Evolutionary conservation across 352 stramenopile species (phyloP), one percentile per base, ranked within the genome.

Genomic region (Blastocystis sp.): DNA sequence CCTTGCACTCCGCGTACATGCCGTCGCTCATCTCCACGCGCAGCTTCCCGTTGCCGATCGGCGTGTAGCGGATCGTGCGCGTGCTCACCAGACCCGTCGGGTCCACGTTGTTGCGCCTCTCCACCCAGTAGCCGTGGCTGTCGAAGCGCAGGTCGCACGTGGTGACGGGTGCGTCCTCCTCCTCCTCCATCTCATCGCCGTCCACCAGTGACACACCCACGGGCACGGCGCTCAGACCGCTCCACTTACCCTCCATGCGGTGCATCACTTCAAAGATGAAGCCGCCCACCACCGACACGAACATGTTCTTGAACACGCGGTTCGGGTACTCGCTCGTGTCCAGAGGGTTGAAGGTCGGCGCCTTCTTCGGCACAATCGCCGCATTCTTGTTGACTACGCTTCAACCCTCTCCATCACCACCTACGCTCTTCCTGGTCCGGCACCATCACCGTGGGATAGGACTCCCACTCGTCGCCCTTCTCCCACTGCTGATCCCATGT

Each of bases 261-360:
- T 89, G 87, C 52, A 89, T 80, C 21, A 87, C 54, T 65, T 82
- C 10, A 3, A 89, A 89, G 42, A 71, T 61, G 65, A 89, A 89
- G 10, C 62, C 57, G 10, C 77, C 77, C 7, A 89, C 79, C 3
- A 66, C 43, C 17, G 62, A 70, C 2, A 81, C 66, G 40, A 78
- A 89, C 70, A 89, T 78, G 38, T 45, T 60, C 34, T 89, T 80
- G 54, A 89, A 89, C 28, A 78, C 45, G 28, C 79, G 76, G 60
- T 87, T 42, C 7, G 76, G 76, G 45, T 63, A 87, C 11, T 89
- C 62, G n/a, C 28, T 78, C 19, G n/a, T 21, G 10, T 76, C 4
- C 19, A 82, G 61, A 0, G 63, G 54, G 34, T 48, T 87, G 34
- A 57, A 62, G 19, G 21, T 0, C 0, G 60, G 19, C 1, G 60